Conservation (phyloP, 805 yeast species). For the Yamadazyma akitaensis region DNA sequence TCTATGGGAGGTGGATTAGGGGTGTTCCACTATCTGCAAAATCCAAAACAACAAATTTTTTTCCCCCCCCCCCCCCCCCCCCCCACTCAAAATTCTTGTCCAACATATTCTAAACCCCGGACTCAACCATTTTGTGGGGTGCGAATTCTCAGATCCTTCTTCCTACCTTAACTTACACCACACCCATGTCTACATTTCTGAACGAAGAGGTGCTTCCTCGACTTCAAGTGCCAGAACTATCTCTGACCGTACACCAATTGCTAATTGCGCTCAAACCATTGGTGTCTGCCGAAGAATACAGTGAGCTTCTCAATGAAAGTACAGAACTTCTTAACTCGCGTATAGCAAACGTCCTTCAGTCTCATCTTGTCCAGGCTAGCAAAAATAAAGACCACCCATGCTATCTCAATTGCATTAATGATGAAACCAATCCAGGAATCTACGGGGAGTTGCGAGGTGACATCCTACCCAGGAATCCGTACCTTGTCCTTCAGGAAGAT, state of each 20-base stretch:
- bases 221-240: constrained; percentile 60
- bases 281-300: constrained; percentile 49
- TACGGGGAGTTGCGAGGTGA: constrained; percentile 65
- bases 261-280: constrained; percentile 59
- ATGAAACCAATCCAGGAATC: constrained; percentile 51
- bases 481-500: constrained; percentile 69
- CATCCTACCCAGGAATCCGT: constrained; percentile 74
- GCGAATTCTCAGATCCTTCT: neutral
- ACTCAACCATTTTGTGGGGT: neutral
- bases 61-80: too few relatives aligned
- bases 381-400: constrained; percentile 35
- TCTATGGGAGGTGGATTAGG: too few relatives aligned
- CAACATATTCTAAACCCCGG: neutral
- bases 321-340: constrained; percentile 43
- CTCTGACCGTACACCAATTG: constrained; percentile 50
- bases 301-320: constrained; percentile 42
- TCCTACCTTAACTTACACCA: neutral
- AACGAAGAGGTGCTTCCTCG: constrained; percentile 47
- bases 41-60: too few relatives aligned
- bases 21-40: too few relatives aligned
- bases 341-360: constrained; percentile 46
- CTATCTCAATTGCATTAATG: constrained; percentile 55
- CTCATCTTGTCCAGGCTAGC: constrained; percentile 49
- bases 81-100: too few relatives aligned
- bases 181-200: constrained; percentile 27